phyloP scores from a whole-genome alignment of 2,329 filamentous ascomycete species.

The Diaporthe vaccinii region DNA sequence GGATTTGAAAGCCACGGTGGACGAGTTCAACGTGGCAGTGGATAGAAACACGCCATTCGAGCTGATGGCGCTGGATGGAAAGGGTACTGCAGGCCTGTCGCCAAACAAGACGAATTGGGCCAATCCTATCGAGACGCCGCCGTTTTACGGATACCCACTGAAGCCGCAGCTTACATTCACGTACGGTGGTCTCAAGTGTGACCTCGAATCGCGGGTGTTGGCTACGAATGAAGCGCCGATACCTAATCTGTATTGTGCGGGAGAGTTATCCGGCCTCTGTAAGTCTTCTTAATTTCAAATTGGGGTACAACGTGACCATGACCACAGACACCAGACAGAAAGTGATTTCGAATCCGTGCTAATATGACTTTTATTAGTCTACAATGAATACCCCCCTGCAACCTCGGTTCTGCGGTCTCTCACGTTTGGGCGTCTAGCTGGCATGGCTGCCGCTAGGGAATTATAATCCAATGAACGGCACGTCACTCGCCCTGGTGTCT shows the following conservation, averaged over 20 bases:
- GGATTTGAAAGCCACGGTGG: constrained; percentile 5
- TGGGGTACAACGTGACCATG: not conserved
- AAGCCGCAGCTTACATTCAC: constrained; percentile 29
- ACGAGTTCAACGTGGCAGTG: constrained; percentile 23
- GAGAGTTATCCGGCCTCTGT: constrained; percentile 28
- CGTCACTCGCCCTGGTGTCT: not conserved
- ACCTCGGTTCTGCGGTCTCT: constrained; percentile 16
- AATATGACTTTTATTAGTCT: not conserved
- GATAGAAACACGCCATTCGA: constrained; percentile 6
- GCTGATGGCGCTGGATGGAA: constrained; percentile 16
- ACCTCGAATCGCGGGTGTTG: constrained; percentile 21
- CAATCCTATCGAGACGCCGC: not conserved
- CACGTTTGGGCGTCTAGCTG: constrained; percentile 21
- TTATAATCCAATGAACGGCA: not conserved
- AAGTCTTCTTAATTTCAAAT: not conserved
- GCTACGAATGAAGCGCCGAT: constrained; percentile 9
- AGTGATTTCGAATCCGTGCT: not conserved
- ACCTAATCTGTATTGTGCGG: constrained; percentile 12
- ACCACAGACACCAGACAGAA: too few relatives aligned
- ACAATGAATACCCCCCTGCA: constrained; percentile 23
- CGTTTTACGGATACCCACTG: constrained; percentile 2
- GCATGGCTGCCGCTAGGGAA: not conserved
- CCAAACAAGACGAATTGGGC: constrained; percentile 29
- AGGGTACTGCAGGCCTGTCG: constrained; percentile 1
- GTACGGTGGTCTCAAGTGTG: constrained; percentile 27